Evolutionary conservation across 305 asterid genomes (phyloP).

Genomic region (Solanum chacoense): DNA sequence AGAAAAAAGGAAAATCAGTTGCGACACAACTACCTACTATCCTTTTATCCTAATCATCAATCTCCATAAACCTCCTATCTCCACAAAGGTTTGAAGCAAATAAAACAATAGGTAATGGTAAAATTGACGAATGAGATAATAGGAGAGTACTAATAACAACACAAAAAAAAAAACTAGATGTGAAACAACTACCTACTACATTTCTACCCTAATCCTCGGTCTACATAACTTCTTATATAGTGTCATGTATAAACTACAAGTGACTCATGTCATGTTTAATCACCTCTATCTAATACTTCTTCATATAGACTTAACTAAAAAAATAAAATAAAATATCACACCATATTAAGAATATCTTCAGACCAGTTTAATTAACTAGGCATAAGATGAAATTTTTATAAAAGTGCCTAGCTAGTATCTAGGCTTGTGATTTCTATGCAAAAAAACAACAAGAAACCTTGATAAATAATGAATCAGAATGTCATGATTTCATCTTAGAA

Average conservation of each 20-base stretch:
- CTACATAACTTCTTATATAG: background rate
- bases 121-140: background rate
- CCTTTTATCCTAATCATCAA: background rate
- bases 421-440: background rate
- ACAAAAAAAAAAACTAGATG: background rate
- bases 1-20: too few species aligned
- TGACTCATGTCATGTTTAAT: background rate
- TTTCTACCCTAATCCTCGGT: background rate
- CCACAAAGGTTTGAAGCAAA: background rate
- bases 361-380: background rate
- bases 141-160: background rate
- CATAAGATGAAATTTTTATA: background rate
- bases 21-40: background rate
- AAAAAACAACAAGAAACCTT: background rate
- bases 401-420: background rate
- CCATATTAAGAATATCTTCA: background rate
- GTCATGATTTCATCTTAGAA: slow-evolving; percentile 9
- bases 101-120: background rate
- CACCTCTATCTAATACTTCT: background rate
- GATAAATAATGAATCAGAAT: background rate
- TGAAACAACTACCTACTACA: background rate
- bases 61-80: background rate
- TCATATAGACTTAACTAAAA: background rate
- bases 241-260: background rate
- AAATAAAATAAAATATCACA: background rate